Conservation (phyloP, 164 flowering plant genomes). For the Euptelea pleiosperma region DNA sequence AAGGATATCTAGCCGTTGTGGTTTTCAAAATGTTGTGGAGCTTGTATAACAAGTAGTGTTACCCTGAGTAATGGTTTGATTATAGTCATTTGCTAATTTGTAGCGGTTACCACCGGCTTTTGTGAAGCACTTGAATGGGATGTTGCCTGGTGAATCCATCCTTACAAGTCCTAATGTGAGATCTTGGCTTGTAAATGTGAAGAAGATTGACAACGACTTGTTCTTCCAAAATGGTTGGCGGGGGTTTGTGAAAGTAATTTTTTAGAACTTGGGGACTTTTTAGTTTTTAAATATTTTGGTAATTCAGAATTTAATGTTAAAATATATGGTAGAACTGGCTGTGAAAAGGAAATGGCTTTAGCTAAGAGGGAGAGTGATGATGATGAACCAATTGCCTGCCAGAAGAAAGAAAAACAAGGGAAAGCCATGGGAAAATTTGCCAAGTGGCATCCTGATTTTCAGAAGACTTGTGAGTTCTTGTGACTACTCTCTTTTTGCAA, state of each 20-base stretch:
- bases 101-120: constrained; percentile 33
- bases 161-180: constrained; percentile 13
- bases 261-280: constrained; percentile 21
- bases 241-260: constrained; percentile 19
- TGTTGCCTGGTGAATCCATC: constrained; percentile 5
- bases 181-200: constrained; percentile 18
- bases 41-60: too few species aligned
- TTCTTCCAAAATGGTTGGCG: constrained; percentile 28
- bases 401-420: too few species aligned
- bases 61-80: too few species aligned
- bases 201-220: constrained; percentile 3
- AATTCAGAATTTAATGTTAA: constrained; percentile 17
- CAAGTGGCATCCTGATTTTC: too few species aligned
- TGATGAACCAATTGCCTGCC: too few species aligned
- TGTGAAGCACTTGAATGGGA: constrained; percentile 18
- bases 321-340: constrained; percentile 20
- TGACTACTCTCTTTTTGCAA: too few species aligned
- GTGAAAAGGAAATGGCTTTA: constrained; percentile 12
- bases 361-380: too few species aligned
- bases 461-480: too few species aligned
- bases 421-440: too few species aligned
- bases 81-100: too few species aligned
- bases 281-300: constrained; percentile 20
- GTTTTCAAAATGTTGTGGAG: too few species aligned
- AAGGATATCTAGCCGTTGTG: too few species aligned